phyloP scores from a whole-genome alignment of 2,329 filamentous ascomycete species.

The Cryphonectria carpinicola region DNA sequence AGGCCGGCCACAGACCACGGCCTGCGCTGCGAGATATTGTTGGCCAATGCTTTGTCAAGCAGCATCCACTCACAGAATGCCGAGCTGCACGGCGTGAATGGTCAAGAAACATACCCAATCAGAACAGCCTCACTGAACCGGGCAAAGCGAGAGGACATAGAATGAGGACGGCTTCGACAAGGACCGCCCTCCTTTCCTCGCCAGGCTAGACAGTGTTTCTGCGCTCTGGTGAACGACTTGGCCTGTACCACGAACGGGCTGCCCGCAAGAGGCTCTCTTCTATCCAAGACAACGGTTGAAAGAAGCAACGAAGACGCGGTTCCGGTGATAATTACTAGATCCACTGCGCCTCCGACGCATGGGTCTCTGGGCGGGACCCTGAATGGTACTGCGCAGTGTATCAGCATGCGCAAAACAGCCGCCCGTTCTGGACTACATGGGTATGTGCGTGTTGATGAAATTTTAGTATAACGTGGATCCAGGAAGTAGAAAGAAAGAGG shows the following conservation, averaged over 20 bases:
- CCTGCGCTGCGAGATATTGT: constrained; percentile 25
- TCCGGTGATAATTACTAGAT: constrained; percentile 11
- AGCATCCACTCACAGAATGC: constrained; percentile 18
- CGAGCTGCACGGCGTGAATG: constrained; percentile 8
- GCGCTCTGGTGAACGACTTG: constrained; percentile 25
- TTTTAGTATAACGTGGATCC: constrained; percentile 47
- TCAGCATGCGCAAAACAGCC: constrained; percentile 19
- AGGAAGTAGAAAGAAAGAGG: constrained; percentile 9
- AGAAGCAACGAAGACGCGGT: neutral
- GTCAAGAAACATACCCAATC: constrained; percentile 25
- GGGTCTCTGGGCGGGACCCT: constrained; percentile 7
- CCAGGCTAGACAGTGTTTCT: constrained; percentile 26
- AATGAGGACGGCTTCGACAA: constrained; percentile 6
- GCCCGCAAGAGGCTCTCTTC: constrained; percentile 19
- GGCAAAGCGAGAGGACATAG: constrained; percentile 22
- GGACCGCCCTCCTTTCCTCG: constrained; percentile 17
- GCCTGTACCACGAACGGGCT: constrained; percentile 19
- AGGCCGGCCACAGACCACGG: constrained; percentile 20
- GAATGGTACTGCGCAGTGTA: neutral
- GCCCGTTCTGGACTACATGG: constrained; percentile 19
- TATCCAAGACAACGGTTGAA: constrained; percentile 16
- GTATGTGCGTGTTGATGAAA: constrained; percentile 39
- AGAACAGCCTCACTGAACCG: constrained; percentile 5
- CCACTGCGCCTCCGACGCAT: neutral
- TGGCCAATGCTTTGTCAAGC: constrained; percentile 26